These are phyloP conservation scores for Gnomoniopsis smithogilvyi DNA, from an alignment of 2,329 filamentous ascomycete species.

Conservation along the genomic window DNA sequence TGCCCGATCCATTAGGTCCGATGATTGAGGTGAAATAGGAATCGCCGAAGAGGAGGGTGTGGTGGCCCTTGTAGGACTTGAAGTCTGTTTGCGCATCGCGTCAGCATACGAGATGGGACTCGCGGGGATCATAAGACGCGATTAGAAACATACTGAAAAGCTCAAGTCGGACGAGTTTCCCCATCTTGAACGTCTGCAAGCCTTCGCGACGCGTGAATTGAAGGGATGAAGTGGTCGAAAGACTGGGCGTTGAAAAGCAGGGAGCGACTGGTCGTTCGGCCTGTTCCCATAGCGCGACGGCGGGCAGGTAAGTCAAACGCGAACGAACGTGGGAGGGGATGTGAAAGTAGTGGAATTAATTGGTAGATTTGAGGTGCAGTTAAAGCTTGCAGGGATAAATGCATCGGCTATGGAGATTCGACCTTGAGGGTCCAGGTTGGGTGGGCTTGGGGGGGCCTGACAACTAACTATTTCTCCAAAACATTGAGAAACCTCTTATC, in stretches of 20 bases:
- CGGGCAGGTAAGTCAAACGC: background rate
- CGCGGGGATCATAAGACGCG: background rate
- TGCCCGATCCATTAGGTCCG: slow-evolving; percentile 98
- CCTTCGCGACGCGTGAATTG: slow-evolving; percentile 14
- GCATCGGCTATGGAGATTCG: background rate
- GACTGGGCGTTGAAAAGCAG: background rate
- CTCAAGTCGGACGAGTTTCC: slow-evolving; percentile 92
- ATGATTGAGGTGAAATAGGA: slow-evolving; percentile 99
- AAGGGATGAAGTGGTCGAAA: background rate
- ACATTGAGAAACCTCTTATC: too few relatives aligned
- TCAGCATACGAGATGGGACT: slow-evolving; percentile 9
- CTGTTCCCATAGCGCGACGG: background rate
- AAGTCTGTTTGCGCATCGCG: slow-evolving; percentile 63
- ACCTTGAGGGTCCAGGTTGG: too few relatives aligned
- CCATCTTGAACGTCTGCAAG: slow-evolving; percentile 61
- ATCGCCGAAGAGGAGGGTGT: slow-evolving; percentile 90
- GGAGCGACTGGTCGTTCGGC: background rate
- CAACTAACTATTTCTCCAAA: too few relatives aligned
- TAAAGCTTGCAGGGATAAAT: background rate
- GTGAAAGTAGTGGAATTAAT: background rate
- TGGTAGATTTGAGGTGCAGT: background rate
- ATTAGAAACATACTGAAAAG: slow-evolving; percentile 69
- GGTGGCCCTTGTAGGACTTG: slow-evolving; percentile 98
- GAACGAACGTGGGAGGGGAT: background rate
- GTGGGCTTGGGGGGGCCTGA: too few relatives aligned